Evolutionary conservation across 306 rosid species (phyloP), one percentile per base, ranked within the genome.

Genomic region (Cercis canadensis): DNA sequence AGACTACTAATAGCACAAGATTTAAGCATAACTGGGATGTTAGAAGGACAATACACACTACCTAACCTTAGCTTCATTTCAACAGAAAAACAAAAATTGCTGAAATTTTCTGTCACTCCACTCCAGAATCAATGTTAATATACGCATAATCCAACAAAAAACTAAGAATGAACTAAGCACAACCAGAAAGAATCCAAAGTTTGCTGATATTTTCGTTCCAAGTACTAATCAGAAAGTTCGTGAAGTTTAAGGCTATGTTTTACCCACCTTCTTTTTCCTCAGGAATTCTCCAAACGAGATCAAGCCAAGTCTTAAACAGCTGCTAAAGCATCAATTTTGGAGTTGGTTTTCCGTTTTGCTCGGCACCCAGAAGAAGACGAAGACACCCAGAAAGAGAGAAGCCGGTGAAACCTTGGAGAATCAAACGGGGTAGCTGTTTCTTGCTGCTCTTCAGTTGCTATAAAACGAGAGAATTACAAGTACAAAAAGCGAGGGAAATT

Each of bases 21-120:
- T 29, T 58, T 80, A 7, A 83, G 58, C 4, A 79, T 58, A 16
- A 18, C 11, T 9, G 82, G 58, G 80, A 77, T 74, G 19, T 44
- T 66, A 41, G 78, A 54, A n/a, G 70, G 47, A 53, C 54, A 32
- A 69, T 69, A 67, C 10, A 63, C 57, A 49, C 69, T 67, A 65
- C 37, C 39, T 53, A 87, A 56, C 58, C 84, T 65, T 24, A 82
- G 73, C 78, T 73, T 90, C 97, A 89, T 87, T 62, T 77, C 65
- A 63, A 59, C 37, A 39, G 57, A 62, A 62, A 19, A 5, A 24
- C 29, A 24, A 24, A 68, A 69, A 65, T 70, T 49, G 37, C 19
- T 58, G 16, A 36, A 54, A 74, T 52, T 69, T 63, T 50, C 17
- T 21, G 41, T 15, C 18, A 39, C 8, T 18, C 69, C 17, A 49